phyloP scores from a whole-genome alignment of 345 rosid species.

The Pseudoturritis turrita region DNA sequence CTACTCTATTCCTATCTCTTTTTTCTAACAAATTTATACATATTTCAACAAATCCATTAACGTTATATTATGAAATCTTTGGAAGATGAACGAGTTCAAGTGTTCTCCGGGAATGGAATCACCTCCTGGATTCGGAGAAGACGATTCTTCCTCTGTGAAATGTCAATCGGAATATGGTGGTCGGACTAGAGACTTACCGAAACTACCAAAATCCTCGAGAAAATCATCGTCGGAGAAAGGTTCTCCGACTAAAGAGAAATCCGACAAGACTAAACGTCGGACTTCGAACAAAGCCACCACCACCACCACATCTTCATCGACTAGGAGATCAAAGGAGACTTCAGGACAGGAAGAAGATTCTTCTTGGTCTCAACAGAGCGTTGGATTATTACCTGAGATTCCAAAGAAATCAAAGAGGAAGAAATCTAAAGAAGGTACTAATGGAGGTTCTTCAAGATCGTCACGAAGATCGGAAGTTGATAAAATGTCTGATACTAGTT shows the following conservation, averaged over 20 bases:
- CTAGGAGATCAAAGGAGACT: not conserved
- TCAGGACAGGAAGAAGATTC: not conserved
- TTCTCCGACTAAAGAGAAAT: slow-evolving; percentile 16
- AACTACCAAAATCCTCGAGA: slow-evolving; percentile 16
- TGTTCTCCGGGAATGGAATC: not conserved
- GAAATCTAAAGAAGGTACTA: slow-evolving; percentile 12
- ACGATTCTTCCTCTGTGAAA: not conserved
- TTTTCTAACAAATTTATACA: too few species aligned
- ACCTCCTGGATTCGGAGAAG: not conserved
- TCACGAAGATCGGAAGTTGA: slow-evolving; percentile 2
- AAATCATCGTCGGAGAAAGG: slow-evolving; percentile 20
- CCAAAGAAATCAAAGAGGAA: slow-evolving; percentile 17
- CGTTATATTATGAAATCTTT: not conserved
- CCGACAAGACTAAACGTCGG: slow-evolving; percentile 16
- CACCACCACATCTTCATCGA: not conserved
- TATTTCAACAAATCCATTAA: not conserved
- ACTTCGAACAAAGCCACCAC: not conserved
- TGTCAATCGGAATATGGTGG: slow-evolving; percentile 13
- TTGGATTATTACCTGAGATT: not conserved
- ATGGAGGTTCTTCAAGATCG: slow-evolving; percentile 17
- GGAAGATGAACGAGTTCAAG: slow-evolving; percentile 16
- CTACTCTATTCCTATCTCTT: not conserved
- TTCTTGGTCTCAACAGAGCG: not conserved
- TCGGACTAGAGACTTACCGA: slow-evolving; percentile 16
- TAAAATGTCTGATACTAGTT: slow-evolving; percentile 21